phyloP scores from a whole-genome alignment of 2,329 filamentous ascomycete species.

The Colletotrichum gigasporum region DNA sequence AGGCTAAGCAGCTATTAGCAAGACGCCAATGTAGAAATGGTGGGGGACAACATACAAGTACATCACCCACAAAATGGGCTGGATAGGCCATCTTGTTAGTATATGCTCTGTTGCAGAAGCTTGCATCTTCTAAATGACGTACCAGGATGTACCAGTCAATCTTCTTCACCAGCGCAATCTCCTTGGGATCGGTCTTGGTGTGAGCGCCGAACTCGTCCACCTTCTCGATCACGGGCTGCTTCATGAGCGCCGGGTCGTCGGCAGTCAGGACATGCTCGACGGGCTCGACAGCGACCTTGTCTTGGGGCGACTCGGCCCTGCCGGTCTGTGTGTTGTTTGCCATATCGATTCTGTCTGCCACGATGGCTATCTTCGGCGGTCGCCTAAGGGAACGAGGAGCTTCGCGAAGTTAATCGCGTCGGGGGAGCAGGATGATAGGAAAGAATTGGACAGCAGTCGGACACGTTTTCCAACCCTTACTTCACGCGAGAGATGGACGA shows the following conservation, averaged over 20 bases:
- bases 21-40: no score
- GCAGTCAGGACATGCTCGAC: constrained; percentile 21
- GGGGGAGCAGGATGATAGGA: no score
- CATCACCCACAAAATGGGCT: constrained; percentile 35
- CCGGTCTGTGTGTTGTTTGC: not conserved
- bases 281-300: constrained; percentile 24
- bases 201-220: constrained; percentile 49
- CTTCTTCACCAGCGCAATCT: constrained; percentile 46
- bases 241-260: constrained; percentile 27
- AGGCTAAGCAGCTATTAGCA: no score
- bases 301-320: constrained; percentile 13
- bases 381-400: no score
- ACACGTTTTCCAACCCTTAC: not conserved
- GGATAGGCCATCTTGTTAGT: no score
- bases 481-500: not conserved
- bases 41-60: no score
- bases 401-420: no score
- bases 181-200: constrained; percentile 49
- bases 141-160: constrained; percentile 46
- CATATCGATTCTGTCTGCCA: not conserved
- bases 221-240: constrained; percentile 29
- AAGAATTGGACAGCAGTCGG: not conserved
- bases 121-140: no score
- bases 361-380: no score
- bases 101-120: no score